Evolutionary conservation across 177 flowering plant species (phyloP).

Genomic region (Vitis hybrid): DNA sequence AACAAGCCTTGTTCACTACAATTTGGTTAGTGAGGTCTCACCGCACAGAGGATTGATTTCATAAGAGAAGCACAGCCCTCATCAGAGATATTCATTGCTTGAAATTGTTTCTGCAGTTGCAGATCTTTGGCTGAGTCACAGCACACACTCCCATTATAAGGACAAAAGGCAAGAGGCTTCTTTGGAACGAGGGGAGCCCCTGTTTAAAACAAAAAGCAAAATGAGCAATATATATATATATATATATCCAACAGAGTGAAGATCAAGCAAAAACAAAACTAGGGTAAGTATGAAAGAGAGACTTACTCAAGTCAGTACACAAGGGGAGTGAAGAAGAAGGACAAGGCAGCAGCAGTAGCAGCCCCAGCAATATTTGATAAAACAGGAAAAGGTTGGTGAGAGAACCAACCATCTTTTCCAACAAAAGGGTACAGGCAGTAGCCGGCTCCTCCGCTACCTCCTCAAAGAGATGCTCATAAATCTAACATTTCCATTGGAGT

Average conservation of each 20-base stretch:
- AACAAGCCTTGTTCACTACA: too few species aligned
- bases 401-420: conserved; percentile 19
- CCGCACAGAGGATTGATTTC: conserved; percentile 61
- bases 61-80: conserved; percentile 49
- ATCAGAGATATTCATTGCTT: conserved; percentile 54
- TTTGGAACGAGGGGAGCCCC: conserved; percentile 42
- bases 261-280: neutral
- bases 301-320: conserved; percentile 56
- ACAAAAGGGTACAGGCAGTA: neutral
- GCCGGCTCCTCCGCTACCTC: neutral
- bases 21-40: conserved; percentile 19
- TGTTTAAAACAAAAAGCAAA: conserved; percentile 1
- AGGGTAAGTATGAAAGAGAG: conserved; percentile 5
- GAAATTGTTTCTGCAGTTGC: conserved; percentile 41
- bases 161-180: conserved; percentile 52
- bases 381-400: conserved; percentile 15
- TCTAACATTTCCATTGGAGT: neutral
- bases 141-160: conserved; percentile 52
- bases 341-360: conserved; percentile 29
- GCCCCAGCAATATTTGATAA: neutral
- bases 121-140: conserved; percentile 50
- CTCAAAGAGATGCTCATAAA: neutral
- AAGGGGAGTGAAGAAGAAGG: conserved; percentile 39
- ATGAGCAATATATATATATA: neutral
- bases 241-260: conserved; percentile 1